Evolutionary conservation across 106 monocot genomes (phyloP).

Genomic region (Vanilla planifolia): DNA sequence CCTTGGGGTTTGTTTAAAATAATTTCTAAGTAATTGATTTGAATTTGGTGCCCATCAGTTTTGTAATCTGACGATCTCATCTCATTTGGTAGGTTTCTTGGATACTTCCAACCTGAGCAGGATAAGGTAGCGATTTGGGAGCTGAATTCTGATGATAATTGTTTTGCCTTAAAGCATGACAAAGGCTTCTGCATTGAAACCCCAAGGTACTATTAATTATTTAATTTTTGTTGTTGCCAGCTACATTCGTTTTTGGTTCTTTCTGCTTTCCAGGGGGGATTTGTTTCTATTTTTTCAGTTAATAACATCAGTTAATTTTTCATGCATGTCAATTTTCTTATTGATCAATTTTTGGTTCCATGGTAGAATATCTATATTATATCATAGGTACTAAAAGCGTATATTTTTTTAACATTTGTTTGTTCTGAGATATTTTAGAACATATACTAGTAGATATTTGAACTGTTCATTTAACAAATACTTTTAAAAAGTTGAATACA

Average conservation of each 20-base stretch:
- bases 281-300: no score
- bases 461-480: no score
- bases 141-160: conserved; percentile 59
- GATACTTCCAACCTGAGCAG: conserved; percentile 75
- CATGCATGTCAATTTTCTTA: no score
- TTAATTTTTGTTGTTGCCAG: not conserved
- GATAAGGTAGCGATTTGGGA: conserved; percentile 75
- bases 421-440: no score
- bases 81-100: conserved; percentile 57
- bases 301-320: no score
- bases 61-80: not conserved
- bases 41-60: not conserved
- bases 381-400: no score
- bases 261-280: no score
- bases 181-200: conserved; percentile 28
- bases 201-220: conserved; percentile 33
- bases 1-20: conserved; percentile 2
- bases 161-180: conserved; percentile 33
- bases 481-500: no score
- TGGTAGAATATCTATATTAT: no score
- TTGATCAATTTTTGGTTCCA: no score
- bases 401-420: conserved; percentile 1
- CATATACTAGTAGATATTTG: not conserved
- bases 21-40: not conserved
- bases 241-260: not conserved